Base-by-base conservation (phyloP, 805 yeast species). In the Saccharomycopsis fermentans region DNA sequence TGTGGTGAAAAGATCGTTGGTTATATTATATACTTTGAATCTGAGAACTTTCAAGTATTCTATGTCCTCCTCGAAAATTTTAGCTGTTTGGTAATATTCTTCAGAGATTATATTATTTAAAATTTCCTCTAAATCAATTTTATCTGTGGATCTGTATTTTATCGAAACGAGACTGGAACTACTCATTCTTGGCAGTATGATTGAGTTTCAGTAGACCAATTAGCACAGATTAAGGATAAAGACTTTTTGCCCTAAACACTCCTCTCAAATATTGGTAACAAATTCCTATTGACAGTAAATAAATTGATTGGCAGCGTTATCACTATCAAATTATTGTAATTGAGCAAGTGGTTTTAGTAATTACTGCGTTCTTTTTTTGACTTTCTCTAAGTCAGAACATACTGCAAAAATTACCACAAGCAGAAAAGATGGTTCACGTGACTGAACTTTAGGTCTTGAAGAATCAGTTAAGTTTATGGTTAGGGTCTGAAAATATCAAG, bases 121-220 rank as follows among this genome's bases (percentile, higher is more conserved):
- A 19, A 70, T 72, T 1, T 64, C 65, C 2, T 73, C 76, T 6
- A 83, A 62, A 54, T 75, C 75, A 2, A 77, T 65, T 6, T 70
- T 69, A 35, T 70, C 68, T 0, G 86, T 75, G 57, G 74, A 72
- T 54, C 85, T 71, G 21, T 77, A 72, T 0, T 87, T 86, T 2
- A 84, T 76, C 5, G 55, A 73, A 17, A 82, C 66, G 43, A 83
- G 67, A 60, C 81, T 81, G 14, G 69, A 64, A 74, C 68, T 68
- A 72, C 74, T 76, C 78, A 67, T 74, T 76, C n/a, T 35, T 37
- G 5, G n/a, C 27, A 5, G 27, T 1, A n/a, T 5, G 29, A 4
- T 32, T 9, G 12, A 32, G 2, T 9, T 32, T 32, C 2, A 32
- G 12, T 2, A 32, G 12, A 14, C 2, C 12, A 9, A 32, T 32